Evolutionary conservation across 352 stramenopile genomes (phyloP).

Genomic region (Phytophthora macrochlamydospora): DNA sequence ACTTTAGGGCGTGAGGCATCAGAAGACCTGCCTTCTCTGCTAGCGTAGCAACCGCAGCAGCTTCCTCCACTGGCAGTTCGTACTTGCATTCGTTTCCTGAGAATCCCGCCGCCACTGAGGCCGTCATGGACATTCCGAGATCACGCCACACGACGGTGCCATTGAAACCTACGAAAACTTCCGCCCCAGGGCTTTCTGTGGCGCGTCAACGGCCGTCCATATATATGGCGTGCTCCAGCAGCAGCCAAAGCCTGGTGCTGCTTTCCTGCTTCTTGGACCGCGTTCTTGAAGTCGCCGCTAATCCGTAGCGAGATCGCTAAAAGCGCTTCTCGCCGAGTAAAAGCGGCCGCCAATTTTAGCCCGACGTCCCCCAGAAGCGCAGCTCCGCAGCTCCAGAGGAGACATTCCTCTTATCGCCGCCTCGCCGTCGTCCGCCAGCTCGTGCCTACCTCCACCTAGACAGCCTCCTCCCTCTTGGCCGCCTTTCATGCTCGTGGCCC

Average conservation of each 20-base stretch:
- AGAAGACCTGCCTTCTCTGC: too few relatives aligned
- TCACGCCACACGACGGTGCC: neutral
- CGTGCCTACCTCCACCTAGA: neutral
- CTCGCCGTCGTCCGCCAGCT: neutral
- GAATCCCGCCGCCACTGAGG: neutral
- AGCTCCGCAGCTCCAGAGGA: neutral
- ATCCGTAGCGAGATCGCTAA: neutral
- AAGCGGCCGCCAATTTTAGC: neutral
- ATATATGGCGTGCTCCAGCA: neutral
- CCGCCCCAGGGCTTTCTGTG: neutral
- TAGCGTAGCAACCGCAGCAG: too few relatives aligned
- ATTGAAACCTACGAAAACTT: constrained; percentile 7
- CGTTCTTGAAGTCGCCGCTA: neutral
- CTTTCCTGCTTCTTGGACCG: neutral
- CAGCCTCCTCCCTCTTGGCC: neutral
- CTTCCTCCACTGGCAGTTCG: neutral
- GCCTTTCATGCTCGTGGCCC: too few relatives aligned
- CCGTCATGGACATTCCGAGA: neutral
- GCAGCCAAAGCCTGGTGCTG: neutral
- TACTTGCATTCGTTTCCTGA: neutral
- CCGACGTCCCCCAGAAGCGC: neutral
- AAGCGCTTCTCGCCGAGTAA: neutral
- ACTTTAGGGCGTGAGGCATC: too few relatives aligned
- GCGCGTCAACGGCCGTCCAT: neutral
- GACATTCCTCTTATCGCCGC: neutral